Evolutionary conservation across 192 early-diverging fungal genomes (phyloP).

Genomic region (Gonapodya sp.): DNA sequence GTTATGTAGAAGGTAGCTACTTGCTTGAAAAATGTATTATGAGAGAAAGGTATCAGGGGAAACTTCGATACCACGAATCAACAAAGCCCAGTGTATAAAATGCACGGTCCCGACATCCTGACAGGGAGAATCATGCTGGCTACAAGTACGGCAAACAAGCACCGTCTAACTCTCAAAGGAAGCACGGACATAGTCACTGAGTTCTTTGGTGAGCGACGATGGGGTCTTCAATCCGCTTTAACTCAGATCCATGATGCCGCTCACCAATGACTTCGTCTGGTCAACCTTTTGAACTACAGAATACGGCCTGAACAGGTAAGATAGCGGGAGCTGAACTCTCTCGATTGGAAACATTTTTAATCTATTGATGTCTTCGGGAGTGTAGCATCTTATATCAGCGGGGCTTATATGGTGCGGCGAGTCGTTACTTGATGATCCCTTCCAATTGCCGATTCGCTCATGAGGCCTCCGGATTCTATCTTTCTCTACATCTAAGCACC

Average conservation of each 20-base stretch:
- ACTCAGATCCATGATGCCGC: not conserved
- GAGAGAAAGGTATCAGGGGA: too few relatives aligned
- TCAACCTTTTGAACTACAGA: conserved; percentile 24
- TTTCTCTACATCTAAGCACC: not conserved
- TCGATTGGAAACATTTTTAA: too few relatives aligned
- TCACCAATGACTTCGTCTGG: not conserved
- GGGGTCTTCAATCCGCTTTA: too few relatives aligned
- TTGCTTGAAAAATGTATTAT: too few relatives aligned
- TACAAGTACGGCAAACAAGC: not conserved
- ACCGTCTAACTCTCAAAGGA: conserved; percentile 60
- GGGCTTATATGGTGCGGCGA: conserved; percentile 62
- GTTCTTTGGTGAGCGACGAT: conserved; percentile 63
- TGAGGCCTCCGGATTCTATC: not conserved
- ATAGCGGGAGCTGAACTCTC: conserved; percentile 8
- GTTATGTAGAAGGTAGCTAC: too few relatives aligned
- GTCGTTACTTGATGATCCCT: not conserved
- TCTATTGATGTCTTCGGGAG: not conserved
- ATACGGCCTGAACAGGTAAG: conserved; percentile 74
- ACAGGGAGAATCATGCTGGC: not conserved
- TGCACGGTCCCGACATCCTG: too few relatives aligned
- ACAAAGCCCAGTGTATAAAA: too few relatives aligned
- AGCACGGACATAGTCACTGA: conserved; percentile 76
- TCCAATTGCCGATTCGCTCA: not conserved
- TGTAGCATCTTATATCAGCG: conserved; percentile 82
- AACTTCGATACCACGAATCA: too few relatives aligned